Conservation (phyloP, 345 rosid genomes). For the Moricandia moricandioides region DNA sequence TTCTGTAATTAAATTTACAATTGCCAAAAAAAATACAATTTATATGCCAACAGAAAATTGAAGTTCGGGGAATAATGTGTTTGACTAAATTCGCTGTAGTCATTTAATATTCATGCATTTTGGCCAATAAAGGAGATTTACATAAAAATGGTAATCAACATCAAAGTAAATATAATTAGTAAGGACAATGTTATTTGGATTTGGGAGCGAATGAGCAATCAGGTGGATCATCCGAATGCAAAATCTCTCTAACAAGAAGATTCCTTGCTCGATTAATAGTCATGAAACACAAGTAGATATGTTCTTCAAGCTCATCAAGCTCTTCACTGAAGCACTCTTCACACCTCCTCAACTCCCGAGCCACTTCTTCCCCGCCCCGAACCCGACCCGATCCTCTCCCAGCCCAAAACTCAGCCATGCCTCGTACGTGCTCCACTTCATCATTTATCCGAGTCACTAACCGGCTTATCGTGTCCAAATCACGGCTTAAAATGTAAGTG, state of each 20-base stretch:
- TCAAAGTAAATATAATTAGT: background rate
- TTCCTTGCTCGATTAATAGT: conserved; percentile 71
- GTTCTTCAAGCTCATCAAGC: conserved; percentile 81
- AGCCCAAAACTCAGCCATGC: conserved; percentile 53
- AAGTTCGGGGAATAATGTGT: too few relatives aligned
- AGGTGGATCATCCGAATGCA: conserved; percentile 38
- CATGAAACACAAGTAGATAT: conserved; percentile 77
- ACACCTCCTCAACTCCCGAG: conserved; percentile 45
- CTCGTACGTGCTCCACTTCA: conserved; percentile 57
- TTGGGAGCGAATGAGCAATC: conserved; percentile 19
- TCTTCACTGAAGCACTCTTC: conserved; percentile 52
- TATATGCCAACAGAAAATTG: too few relatives aligned
- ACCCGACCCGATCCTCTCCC: conserved; percentile 48
- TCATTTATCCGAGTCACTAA: conserved; percentile 58
- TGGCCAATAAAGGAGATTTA: too few relatives aligned
- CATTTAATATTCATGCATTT: too few relatives aligned
- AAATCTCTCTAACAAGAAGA: conserved; percentile 53
- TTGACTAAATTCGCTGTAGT: too few relatives aligned
- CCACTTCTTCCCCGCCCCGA: conserved; percentile 50
- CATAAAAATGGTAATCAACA: background rate
- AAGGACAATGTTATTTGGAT: conserved; percentile 1
- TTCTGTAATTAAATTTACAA: too few relatives aligned
- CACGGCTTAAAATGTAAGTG: conserved; percentile 63
- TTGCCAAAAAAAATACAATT: too few relatives aligned
- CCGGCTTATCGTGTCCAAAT: conserved; percentile 67